Evolutionary conservation across 257 asterid species (phyloP), one percentile per base, ranked within the genome.

Genomic region (Cinchona pubescens): DNA sequence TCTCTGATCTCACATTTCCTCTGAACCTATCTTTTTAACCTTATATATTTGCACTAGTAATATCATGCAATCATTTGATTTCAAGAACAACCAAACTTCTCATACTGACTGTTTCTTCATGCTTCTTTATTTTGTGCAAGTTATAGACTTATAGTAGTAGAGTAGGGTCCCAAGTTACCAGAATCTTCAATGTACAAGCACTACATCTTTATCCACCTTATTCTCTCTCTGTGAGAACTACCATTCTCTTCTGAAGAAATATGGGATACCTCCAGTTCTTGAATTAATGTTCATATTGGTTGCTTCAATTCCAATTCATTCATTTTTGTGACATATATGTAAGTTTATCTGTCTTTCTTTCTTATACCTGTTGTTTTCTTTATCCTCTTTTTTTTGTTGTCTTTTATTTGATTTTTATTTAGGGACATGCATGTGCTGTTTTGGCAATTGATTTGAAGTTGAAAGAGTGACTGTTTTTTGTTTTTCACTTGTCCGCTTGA

Each of bases 211-310:
- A 30, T 43, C 69, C 37, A 30, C 12, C 8, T 18, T 45, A 25
- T 18, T 0, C 34, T 53, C 19, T 0, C 5, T 53, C 42, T n/a
- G 51, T 29, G 21, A 40, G 16, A 25, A 16, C 58, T 60, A 42
- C 45, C 45, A 32, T 14, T 1, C 23, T 73, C n/a, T 43, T n/a
- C n/a, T n/a, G n/a, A n/a, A n/a, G 16, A 25, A 21, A 27, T 29
- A 16, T 30, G 69, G 60, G 45, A 55, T 43, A 10, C 46, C 60
- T 27, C 15, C 55, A 29, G 34, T 62, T 60, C 70, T 73, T 73
- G 19, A 76, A 68, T n/a, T n/a, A n/a, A n/a, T 76, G 53, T 38
- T 16, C 62, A 25, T 71, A 15, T 29, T 56, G 60, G 35, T 55
- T 67, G 69, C 18, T 67, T 67, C 38, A 21, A 53, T 40, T 27